phyloP scores from a whole-genome alignment of 441 rosid species.

The Rhodomyrtus psidioides region DNA sequence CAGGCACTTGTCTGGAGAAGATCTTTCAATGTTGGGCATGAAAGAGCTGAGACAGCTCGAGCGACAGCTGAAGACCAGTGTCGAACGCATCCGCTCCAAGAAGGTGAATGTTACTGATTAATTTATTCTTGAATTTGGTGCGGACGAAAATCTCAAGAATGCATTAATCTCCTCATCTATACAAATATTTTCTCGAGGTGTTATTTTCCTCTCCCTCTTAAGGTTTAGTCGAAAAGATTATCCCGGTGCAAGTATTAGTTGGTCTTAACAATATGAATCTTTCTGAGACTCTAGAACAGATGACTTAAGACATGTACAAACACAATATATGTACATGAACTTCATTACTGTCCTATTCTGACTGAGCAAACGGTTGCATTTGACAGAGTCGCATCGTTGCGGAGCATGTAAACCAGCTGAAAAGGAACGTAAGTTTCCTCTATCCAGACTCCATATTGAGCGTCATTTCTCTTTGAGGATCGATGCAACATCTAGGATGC shows the following conservation, averaged over 20 bases:
- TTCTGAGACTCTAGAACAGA: neutral
- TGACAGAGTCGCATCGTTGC: constrained; percentile 27
- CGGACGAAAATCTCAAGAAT: neutral
- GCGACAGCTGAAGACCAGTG: constrained; percentile 35
- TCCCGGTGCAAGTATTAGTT: neutral
- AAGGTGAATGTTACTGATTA: constrained; percentile 16
- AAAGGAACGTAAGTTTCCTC: constrained; percentile 28
- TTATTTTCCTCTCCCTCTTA: neutral
- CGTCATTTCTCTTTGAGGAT: neutral
- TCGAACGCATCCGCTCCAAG: constrained; percentile 44
- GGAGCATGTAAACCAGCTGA: constrained; percentile 30
- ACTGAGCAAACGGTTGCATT: neutral
- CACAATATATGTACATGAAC: neutral
- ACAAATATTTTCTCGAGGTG: neutral
- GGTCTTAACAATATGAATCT: neutral
- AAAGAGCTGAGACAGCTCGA: constrained; percentile 48
- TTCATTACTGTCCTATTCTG: neutral
- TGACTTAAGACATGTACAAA: neutral
- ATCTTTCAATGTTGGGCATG: constrained; percentile 25
- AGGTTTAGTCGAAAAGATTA: neutral
- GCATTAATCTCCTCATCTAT: neutral
- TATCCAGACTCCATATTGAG: neutral
- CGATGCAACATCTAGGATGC: neutral
- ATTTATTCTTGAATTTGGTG: neutral
- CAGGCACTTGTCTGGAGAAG: constrained; percentile 50